These are phyloP conservation scores for Fimicolochytrium jonesii DNA, from an alignment of 192 early-diverging fungal genomes.

Conservation along the genomic window DNA sequence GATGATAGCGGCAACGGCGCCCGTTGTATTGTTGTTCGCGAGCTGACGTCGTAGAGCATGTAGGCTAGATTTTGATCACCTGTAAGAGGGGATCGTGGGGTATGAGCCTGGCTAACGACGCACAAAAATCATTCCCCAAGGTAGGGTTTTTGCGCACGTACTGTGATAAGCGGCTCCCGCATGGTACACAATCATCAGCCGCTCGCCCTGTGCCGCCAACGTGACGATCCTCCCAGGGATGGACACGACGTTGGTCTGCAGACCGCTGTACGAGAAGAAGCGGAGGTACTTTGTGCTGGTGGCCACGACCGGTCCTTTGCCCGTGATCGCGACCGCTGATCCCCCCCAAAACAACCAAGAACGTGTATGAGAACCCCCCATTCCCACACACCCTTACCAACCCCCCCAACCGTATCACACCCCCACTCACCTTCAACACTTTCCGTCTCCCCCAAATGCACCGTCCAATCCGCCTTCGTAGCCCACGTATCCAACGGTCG, in stretches of 20 bases:
- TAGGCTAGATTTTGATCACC: conserved; percentile 56
- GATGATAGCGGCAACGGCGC: conserved; percentile 64
- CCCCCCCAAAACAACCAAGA: too few relatives aligned
- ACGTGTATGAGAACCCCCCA: too few relatives aligned
- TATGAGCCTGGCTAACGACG: background rate
- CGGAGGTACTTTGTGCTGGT: conserved; percentile 76
- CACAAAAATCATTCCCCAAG: background rate
- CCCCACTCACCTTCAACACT: conserved; percentile 58
- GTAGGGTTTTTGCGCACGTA: too few relatives aligned
- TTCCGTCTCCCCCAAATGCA: conserved; percentile 64
- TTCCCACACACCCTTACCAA: too few relatives aligned
- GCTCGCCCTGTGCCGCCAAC: conserved; percentile 35
- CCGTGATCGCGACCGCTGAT: conserved; percentile 72
- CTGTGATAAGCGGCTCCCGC: conserved; percentile 43
- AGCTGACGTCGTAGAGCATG: conserved; percentile 57
- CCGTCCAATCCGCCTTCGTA: conserved; percentile 71
- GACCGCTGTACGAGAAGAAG: conserved; percentile 71
- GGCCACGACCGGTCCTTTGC: conserved; percentile 58
- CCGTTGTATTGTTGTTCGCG: conserved; percentile 45
- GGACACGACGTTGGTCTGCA: conserved; percentile 70
- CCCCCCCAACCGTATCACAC: too few relatives aligned
- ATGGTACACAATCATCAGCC: conserved; percentile 48
- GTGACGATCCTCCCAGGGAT: conserved; percentile 48
- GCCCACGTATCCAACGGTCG: conserved; percentile 68
- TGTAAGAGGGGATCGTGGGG: background rate